Evolutionary conservation across 2,329 filamentous ascomycete species (phyloP).

Genomic region (Dothiorella sarmentorum): DNA sequence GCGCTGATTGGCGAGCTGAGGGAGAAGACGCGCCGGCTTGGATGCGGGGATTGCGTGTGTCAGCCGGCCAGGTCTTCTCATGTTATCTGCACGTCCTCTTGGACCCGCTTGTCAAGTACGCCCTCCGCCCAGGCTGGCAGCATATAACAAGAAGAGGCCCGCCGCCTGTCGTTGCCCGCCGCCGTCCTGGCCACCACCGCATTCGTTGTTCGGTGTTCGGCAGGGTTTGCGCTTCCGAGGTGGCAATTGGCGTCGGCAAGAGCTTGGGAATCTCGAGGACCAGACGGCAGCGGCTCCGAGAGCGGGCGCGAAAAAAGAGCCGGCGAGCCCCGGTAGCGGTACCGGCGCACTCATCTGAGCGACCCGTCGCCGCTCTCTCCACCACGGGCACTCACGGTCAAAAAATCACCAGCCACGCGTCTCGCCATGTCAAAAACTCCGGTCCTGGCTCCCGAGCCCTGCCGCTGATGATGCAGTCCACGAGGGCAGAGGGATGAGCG

Average conservation of each 20-base stretch:
- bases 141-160: neutral
- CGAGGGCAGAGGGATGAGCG: neutral
- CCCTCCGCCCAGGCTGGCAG: neutral
- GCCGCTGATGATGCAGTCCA: no score
- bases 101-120: neutral
- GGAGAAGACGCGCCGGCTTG: neutral
- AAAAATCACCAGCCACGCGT: no score
- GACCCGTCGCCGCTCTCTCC: neutral
- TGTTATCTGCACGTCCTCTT: neutral
- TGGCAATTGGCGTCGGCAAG: neutral
- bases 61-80: slow-evolving; percentile 1
- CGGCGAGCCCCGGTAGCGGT: neutral
- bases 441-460: no score
- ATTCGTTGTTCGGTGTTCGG: no score
- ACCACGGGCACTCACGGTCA: neutral
- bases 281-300: neutral
- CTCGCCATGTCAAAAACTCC: neutral
- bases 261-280: neutral
- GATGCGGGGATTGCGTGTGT: neutral
- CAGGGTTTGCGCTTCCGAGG: no score
- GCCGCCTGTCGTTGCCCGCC: no score
- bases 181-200: no score
- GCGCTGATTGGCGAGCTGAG: neutral
- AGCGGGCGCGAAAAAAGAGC: neutral
- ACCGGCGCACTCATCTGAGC: neutral